Conservation (phyloP, 371 early-diverging fungal genomes). For the Nosema muscidifuracis region DNA sequence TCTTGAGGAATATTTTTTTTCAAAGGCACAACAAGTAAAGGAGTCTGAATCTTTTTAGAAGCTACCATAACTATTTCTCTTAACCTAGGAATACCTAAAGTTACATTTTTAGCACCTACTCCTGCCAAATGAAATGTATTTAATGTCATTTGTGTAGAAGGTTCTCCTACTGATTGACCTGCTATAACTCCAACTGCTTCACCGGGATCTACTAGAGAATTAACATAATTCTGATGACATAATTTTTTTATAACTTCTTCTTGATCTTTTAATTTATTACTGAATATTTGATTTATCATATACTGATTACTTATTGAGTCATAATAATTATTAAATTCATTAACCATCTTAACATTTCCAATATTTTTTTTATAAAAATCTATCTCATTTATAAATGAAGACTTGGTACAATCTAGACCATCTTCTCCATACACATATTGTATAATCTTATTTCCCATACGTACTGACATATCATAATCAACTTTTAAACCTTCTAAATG, state of each 20-base stretch:
- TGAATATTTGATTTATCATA: too few species aligned
- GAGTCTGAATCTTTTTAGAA: slow-evolving; percentile 81
- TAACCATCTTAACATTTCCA: background rate
- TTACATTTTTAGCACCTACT: slow-evolving; percentile 94
- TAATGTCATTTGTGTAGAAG: slow-evolving; percentile 99
- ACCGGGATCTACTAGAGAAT: slow-evolving; percentile 77
- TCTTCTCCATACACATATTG: slow-evolving; percentile 99
- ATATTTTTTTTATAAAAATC: slow-evolving; percentile 71
- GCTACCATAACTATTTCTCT: slow-evolving; percentile 99
- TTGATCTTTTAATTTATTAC: too few species aligned
- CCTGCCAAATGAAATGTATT: slow-evolving; percentile 99
- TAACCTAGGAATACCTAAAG: slow-evolving; percentile 97
- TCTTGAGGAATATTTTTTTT: slow-evolving; percentile 44
- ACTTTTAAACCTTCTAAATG: slow-evolving; percentile 90
- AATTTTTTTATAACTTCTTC: slow-evolving; percentile 22
- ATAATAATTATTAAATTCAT: background rate
- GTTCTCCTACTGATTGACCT: slow-evolving; percentile 97
- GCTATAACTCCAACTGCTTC: slow-evolving; percentile 95
- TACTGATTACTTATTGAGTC: too few species aligned
- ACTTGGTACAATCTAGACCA: slow-evolving; percentile 88
- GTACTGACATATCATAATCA: slow-evolving; percentile 89
- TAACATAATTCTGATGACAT: slow-evolving; percentile 31
- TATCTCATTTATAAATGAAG: slow-evolving; percentile 68
- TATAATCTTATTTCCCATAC: slow-evolving; percentile 80
- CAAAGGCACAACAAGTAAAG: slow-evolving; percentile 79